Percentiles rank a stretch among this genome's conserved stretches.
Conservation (phyloP, 768 basidiomycete species). For the Psilocybe cubensis region DNA sequence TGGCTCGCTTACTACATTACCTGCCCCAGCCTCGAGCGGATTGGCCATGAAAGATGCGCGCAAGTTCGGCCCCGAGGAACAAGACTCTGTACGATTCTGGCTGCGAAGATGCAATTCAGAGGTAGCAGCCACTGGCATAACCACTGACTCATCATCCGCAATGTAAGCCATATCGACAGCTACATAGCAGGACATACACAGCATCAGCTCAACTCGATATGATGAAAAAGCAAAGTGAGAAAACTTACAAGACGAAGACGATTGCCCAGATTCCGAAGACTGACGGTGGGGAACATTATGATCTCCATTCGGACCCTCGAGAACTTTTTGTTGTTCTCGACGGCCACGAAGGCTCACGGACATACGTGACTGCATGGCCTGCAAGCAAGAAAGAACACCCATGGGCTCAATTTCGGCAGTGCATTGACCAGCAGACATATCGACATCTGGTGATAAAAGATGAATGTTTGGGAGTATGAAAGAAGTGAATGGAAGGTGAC, state of each 20-base stretch:
- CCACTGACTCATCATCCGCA: not conserved
- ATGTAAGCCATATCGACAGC: not conserved
- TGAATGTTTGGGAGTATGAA: not conserved
- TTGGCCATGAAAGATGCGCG: too few relatives aligned
- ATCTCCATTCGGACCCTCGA: not conserved
- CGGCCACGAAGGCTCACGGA: not conserved
- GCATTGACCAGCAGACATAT: not conserved
- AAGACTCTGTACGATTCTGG: not conserved
- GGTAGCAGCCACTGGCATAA: slow-evolving; percentile 1
- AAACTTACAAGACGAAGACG: not conserved
- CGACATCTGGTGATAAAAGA: not conserved
- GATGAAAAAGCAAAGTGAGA: not conserved
- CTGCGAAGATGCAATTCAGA: not conserved
- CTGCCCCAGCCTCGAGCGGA: not conserved
- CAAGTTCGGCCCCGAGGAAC: too few relatives aligned
- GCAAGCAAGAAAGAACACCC: slow-evolving; percentile 2
- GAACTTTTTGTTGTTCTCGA: not conserved
- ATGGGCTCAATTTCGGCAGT: slow-evolving; percentile 12
- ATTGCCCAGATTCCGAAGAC: not conserved
- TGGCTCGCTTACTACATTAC: not conserved
- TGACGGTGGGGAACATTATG: not conserved
- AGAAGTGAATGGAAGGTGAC: not conserved
- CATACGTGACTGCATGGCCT: not conserved
- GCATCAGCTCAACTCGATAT: not conserved
- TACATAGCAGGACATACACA: not conserved